Conservation (phyloP, 495 filamentous ascomycete species). For the Penicillium coprophilum region DNA sequence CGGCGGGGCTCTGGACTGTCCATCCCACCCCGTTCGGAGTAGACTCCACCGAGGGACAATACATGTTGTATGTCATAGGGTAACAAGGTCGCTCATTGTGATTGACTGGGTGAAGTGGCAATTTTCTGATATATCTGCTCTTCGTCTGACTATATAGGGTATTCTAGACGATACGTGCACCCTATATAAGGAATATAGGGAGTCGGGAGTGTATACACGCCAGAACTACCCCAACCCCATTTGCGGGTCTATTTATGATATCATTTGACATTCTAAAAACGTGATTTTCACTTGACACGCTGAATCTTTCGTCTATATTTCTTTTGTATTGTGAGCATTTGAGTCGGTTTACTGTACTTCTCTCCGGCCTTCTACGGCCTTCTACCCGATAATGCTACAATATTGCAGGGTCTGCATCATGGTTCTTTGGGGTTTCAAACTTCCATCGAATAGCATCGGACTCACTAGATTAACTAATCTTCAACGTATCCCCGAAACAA, state of each 20-base stretch:
- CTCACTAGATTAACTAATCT: background rate
- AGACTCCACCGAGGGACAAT: slow-evolving; percentile 26
- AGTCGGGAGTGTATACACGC: too few relatives aligned
- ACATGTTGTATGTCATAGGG: background rate
- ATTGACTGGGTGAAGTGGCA: background rate
- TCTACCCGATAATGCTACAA: background rate
- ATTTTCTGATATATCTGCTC: background rate
- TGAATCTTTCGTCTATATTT: too few relatives aligned
- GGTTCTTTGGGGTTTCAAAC: background rate
- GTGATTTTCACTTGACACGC: too few relatives aligned
- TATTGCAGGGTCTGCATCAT: background rate
- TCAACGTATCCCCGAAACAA: background rate
- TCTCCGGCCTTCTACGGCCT: too few relatives aligned
- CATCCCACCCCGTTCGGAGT: slow-evolving; percentile 24
- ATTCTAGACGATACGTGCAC: background rate
- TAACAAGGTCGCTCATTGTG: background rate
- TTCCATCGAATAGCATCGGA: background rate
- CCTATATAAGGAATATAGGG: background rate
- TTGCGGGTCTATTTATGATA: too few relatives aligned
- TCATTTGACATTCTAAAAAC: too few relatives aligned
- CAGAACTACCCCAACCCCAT: too few relatives aligned
- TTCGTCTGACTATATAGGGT: background rate
- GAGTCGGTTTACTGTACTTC: too few relatives aligned
- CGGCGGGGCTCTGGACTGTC: slow-evolving; percentile 13
- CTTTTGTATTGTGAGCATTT: too few relatives aligned